Evolutionary conservation across 1,284 basidiomycete species (phyloP).

Genomic region (Irpex sp.): DNA sequence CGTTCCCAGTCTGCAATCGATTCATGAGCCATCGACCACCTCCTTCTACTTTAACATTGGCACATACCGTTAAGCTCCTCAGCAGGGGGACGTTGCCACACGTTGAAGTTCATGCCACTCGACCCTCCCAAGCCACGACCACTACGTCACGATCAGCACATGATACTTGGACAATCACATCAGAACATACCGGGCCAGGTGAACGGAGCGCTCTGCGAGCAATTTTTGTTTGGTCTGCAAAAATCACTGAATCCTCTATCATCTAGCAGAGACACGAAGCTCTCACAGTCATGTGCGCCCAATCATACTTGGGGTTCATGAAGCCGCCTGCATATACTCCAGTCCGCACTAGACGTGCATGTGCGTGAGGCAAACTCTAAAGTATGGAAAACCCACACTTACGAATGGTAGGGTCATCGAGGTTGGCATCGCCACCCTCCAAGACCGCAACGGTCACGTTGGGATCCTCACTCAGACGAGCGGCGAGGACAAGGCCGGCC

Average conservation of each 20-base stretch:
- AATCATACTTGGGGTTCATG: not conserved
- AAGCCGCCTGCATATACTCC: not conserved
- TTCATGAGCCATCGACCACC: not conserved
- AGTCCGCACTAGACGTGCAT: not conserved
- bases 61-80: conserved; percentile 9
- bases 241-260: not conserved
- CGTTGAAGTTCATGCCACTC: conserved; percentile 10
- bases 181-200: conserved; percentile 3
- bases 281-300: conserved; percentile 5
- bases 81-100: conserved; percentile 11
- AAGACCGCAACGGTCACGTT: conserved; percentile 40
- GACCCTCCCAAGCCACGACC: conserved; percentile 15
- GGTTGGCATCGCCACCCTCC: conserved; percentile 40
- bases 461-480: conserved; percentile 52
- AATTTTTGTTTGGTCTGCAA: conserved; percentile 2
- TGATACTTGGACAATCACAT: not conserved
- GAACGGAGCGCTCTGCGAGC: not conserved
- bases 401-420: conserved; percentile 31
- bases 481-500: conserved; percentile 55
- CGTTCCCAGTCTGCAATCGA: conserved; percentile 14
- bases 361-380: not conserved
- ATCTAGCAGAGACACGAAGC: not conserved
- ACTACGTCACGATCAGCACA: not conserved
- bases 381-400: conserved; percentile 14
- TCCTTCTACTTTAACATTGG: no score